Percentiles rank a stretch among this genome's conserved stretches.
Evolutionary conservation across 208 protist species (phyloP).

Genomic region (Leishmania guyanensis): DNA sequence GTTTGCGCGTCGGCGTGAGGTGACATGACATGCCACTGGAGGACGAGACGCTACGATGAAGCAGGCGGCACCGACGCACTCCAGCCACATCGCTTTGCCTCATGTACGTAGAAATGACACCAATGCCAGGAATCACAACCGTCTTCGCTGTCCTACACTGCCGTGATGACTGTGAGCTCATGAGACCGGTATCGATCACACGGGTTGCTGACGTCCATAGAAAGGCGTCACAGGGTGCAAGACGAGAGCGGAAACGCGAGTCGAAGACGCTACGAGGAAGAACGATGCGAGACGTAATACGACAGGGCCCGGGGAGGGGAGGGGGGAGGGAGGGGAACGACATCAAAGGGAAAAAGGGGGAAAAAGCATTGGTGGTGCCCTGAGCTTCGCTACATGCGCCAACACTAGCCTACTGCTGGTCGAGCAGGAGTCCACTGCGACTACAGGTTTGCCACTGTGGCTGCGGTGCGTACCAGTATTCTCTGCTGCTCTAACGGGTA

Average conservation of each 20-base stretch:
- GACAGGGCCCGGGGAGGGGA: not conserved
- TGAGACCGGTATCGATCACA: not conserved
- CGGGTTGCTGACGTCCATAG: not conserved
- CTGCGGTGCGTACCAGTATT: not conserved
- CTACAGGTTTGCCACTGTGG: not conserved
- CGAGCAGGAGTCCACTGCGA: not conserved
- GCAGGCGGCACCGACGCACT: not conserved
- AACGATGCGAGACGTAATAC: not conserved
- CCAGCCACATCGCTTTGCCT: not conserved
- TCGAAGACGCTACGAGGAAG: not conserved
- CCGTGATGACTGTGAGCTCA: not conserved
- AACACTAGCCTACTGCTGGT: not conserved
- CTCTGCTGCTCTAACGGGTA: not conserved
- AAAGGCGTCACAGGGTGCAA: not conserved
- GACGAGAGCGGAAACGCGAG: not conserved
- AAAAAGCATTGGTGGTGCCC: too few relatives aligned
- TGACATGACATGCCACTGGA: not conserved
- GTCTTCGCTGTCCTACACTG: not conserved
- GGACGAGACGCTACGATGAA: not conserved
- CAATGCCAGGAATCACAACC: not conserved
- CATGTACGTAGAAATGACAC: not conserved
- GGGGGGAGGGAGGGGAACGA: not conserved
- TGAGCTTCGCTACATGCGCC: not conserved
- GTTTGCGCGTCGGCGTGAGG: not conserved
- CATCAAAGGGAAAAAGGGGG: not conserved